Evolutionary conservation across 495 filamentous ascomycete species (phyloP), one percentile per base, ranked within the genome.

Genomic region (Pyrenopolyporus hunteri): DNA sequence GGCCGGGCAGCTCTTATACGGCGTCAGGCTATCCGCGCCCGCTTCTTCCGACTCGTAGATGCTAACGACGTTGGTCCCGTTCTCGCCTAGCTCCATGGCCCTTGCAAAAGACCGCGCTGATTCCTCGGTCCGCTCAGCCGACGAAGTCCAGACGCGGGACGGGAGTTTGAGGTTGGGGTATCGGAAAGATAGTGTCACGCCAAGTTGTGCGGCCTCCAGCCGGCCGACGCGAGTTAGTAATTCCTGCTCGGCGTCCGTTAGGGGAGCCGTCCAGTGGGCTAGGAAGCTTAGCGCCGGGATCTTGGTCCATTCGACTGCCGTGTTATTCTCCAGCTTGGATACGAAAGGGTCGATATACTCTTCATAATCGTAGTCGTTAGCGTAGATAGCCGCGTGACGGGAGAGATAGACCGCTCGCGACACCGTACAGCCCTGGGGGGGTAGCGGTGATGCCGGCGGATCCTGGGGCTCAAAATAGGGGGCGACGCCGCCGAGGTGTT

Each of bases 401-500:
- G 71, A 64, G 9, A 81, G 71, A 57, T 80, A 81, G 4, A 76
- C 72, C 1, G 75, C 78, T 19, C 68, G 62, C 2, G 68, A 69
- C 7, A 74, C 65, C 8, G 68, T 73, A 64, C 78, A 81, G 31
- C 78, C 78, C 63, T 76, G 70, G 4, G 74, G 72, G 23, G 70
- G 10, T 6, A 64, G 48, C 6, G 73, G 72, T 1, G 70, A 73
- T 4, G 70, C 57, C 13, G 74, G 73, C 26, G 78, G 78, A 45
- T 79, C 78, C 43, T 70, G 68, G 10, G 76, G 72, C 62, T 82
- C 78, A 49, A 80, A 82, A 53, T 80, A 80, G 1, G 79, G 78
- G 2, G 78, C 68, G 10, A 80, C 73, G 35, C 78, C 78, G 35
- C 76, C 74, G 6, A 82, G 74, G 63, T 82, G 78, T 46, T 78